These are phyloP conservation scores for Tricholoma saponaceum DNA, from an alignment of 768 basidiomycete species.

Conservation along the genomic window DNA sequence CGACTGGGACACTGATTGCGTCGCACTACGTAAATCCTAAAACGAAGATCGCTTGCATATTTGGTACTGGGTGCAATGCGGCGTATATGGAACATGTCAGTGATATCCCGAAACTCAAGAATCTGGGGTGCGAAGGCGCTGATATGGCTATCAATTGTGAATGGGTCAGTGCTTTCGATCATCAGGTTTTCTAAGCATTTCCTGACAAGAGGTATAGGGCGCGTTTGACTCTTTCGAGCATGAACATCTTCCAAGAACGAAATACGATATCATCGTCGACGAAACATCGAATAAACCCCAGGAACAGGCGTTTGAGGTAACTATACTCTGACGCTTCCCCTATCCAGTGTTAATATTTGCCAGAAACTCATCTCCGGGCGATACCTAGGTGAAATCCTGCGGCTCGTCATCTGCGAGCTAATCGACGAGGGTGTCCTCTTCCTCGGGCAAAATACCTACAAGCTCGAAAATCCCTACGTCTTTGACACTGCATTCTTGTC, in stretches of 20 bases:
- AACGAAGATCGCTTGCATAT: conserved; percentile 94
- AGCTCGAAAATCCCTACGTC: conserved; percentile 88
- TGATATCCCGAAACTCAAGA: conserved; percentile 80
- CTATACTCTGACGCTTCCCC: conserved; percentile 6
- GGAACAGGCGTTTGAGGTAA: conserved; percentile 89
- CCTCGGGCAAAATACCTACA: conserved; percentile 98
- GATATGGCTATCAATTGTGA: conserved; percentile 97
- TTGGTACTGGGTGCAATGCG: conserved; percentile 98
- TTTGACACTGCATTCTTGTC: conserved; percentile 98
- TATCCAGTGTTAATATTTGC: not conserved
- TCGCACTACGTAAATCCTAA: conserved; percentile 90
- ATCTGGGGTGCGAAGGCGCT: conserved; percentile 62
- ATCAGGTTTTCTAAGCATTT: not conserved
- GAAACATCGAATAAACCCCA: conserved; percentile 94
- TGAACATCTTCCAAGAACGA: conserved; percentile 90
- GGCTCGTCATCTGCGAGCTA: conserved; percentile 92
- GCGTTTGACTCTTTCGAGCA: conserved; percentile 97
- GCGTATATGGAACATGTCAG: conserved; percentile 93
- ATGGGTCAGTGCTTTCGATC: conserved; percentile 55
- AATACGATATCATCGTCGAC: conserved; percentile 91
- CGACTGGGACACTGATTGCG: conserved; percentile 95
- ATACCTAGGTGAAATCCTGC: conserved; percentile 94
- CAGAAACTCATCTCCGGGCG: conserved; percentile 95
- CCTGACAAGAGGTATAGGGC: conserved; percentile 48
- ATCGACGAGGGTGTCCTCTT: conserved; percentile 97